Evolutionary conservation across 306 rosid species (phyloP).

Genomic region (Corylus americana): DNA sequence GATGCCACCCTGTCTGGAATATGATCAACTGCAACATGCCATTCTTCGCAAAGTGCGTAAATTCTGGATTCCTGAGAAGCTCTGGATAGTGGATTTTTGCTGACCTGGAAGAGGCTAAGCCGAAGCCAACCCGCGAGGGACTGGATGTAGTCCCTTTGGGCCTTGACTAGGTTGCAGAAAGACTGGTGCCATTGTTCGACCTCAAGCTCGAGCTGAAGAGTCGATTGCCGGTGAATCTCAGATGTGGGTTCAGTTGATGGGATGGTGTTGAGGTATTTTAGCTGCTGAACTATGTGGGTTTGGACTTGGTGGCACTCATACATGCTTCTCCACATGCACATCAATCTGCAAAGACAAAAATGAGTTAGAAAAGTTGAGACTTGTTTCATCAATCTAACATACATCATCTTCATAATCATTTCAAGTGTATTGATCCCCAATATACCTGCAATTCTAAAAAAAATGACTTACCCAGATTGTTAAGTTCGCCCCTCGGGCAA

Average conservation of each 20-base stretch:
- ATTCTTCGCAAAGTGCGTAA: slow-evolving; percentile 83
- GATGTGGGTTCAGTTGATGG: slow-evolving; percentile 84
- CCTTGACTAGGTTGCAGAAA: slow-evolving; percentile 76
- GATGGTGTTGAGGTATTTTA: slow-evolving; percentile 71
- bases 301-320: slow-evolving; percentile 97
- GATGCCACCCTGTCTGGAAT: slow-evolving; percentile 91
- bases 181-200: slow-evolving; percentile 95
- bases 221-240: slow-evolving; percentile 83
- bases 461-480: neutral
- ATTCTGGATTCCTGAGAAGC: slow-evolving; percentile 69
- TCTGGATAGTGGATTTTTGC: slow-evolving; percentile 53
- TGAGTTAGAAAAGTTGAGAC: slow-evolving; percentile 14
- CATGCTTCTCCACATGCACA: slow-evolving; percentile 99
- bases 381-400: neutral
- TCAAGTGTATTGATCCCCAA: neutral
- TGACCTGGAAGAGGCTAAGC: slow-evolving; percentile 82
- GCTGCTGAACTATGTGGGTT: slow-evolving; percentile 92
- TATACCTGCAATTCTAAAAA: neutral
- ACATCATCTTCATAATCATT: neutral
- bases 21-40: slow-evolving; percentile 77
- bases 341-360: slow-evolving; percentile 55
- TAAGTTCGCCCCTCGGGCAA: neutral
- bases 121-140: slow-evolving; percentile 94
- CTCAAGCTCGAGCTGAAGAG: slow-evolving; percentile 89
- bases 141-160: slow-evolving; percentile 78